Conservation (phyloP, 148 eudicot species). For the Fallopia convolvulus region DNA sequence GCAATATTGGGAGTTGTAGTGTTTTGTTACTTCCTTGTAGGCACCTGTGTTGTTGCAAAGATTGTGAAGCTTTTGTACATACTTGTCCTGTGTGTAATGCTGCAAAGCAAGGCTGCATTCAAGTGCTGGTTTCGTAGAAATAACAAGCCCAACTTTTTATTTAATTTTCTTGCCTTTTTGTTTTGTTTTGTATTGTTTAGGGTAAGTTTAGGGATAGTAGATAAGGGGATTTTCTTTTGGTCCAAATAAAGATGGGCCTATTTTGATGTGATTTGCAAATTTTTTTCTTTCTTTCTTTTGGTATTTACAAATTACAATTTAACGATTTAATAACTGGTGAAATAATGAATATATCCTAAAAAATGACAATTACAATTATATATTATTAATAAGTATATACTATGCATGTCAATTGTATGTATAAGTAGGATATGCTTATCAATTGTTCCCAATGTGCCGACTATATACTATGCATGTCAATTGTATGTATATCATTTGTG, state of each 20-base stretch:
- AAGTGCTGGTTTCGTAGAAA: conserved; percentile 36
- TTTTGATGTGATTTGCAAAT: background rate
- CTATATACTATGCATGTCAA: too few species aligned
- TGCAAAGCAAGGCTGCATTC: conserved; percentile 44
- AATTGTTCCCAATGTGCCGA: too few species aligned
- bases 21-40: conserved; percentile 66
- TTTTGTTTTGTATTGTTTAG: background rate
- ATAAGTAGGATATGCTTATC: too few species aligned
- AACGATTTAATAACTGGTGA: too few species aligned
- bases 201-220: background rate
- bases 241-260: background rate
- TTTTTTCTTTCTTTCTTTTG: too few species aligned
- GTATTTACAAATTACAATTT: too few species aligned
- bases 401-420: too few species aligned
- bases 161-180: background rate
- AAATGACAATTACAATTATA: too few species aligned
- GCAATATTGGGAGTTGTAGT: conserved; percentile 37
- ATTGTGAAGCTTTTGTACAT: conserved; percentile 45
- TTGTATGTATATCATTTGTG: too few species aligned
- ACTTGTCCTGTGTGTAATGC: conserved; percentile 68
- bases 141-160: background rate
- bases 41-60: conserved; percentile 60
- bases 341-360: too few species aligned
- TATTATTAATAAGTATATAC: too few species aligned
- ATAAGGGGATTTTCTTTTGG: too few species aligned